These are phyloP conservation scores for Ramalina peruviana DNA, from an alignment of 495 filamentous ascomycete genomes.

Conservation along the genomic window DNA sequence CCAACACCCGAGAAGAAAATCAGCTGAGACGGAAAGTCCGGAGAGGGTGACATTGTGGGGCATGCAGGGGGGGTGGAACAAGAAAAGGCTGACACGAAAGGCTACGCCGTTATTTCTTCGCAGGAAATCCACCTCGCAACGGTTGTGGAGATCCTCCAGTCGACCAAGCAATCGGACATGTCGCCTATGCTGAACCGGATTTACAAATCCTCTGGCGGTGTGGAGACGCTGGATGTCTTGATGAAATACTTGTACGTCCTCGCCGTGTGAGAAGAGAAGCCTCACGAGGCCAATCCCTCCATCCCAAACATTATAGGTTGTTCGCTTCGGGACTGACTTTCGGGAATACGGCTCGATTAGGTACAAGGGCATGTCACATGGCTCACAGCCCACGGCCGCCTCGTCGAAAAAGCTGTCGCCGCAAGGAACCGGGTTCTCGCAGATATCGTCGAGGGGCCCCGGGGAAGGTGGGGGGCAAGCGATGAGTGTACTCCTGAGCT, in stretches of 20 bases:
- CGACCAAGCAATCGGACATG: conserved; percentile 85
- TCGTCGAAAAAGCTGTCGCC: conserved; percentile 47
- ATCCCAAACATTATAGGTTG: background rate
- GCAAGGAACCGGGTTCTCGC: conserved; percentile 76
- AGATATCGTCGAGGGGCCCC: conserved; percentile 55
- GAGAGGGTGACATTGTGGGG: too few relatives aligned
- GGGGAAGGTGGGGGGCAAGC: conserved; percentile 63
- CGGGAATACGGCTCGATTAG: background rate
- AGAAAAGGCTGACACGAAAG: background rate
- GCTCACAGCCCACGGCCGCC: conserved; percentile 24
- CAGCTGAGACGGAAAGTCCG: too few relatives aligned
- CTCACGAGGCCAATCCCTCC: background rate
- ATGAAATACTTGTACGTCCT: conserved; percentile 59
- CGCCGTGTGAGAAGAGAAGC: background rate
- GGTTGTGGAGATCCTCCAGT: conserved; percentile 76
- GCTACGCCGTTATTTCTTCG: background rate
- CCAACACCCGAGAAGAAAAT: too few relatives aligned
- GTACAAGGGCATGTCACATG: conserved; percentile 67
- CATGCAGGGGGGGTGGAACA: too few relatives aligned
- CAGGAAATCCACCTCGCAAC: conserved; percentile 67
- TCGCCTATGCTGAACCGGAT: conserved; percentile 66
- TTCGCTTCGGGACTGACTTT: background rate
- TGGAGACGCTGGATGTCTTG: conserved; percentile 56
- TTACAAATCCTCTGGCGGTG: conserved; percentile 53
- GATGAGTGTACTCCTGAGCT: conserved; percentile 87